These are phyloP conservation scores for Aspergillus ostianus DNA, from an alignment of 495 filamentous ascomycete species.

Conservation along the genomic window DNA sequence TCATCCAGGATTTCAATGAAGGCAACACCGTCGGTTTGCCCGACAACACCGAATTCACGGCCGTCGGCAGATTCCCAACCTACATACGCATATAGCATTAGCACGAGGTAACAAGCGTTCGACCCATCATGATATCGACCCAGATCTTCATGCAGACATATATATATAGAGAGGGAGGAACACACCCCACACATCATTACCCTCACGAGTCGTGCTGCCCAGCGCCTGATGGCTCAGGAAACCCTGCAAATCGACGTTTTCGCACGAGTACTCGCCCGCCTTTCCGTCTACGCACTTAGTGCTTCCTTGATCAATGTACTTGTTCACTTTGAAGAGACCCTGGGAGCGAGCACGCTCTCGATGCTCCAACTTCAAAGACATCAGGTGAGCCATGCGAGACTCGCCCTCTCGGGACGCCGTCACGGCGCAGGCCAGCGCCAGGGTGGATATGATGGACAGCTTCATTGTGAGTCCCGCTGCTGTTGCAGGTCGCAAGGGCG, in stretches of 20 bases:
- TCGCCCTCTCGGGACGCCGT: constrained; percentile 11
- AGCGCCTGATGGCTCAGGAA: constrained; percentile 22
- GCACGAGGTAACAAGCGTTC: no score
- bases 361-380: constrained; percentile 15
- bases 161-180: neutral
- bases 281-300: constrained; percentile 13
- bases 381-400: constrained; percentile 16
- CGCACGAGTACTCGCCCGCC: constrained; percentile 20
- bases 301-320: constrained; percentile 8
- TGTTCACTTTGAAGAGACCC: constrained; percentile 17
- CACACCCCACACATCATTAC: constrained; percentile 23
- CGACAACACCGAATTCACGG: constrained; percentile 22
- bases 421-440: constrained; percentile 11
- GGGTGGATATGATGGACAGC: constrained; percentile 12
- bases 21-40: constrained; percentile 19
- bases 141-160: neutral
- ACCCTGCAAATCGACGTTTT: constrained; percentile 16
- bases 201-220: constrained; percentile 20
- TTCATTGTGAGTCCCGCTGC: constrained; percentile 10
- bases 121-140: no score
- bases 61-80: constrained; percentile 20
- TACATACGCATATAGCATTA: neutral
- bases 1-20: constrained; percentile 17
- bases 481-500: neutral
- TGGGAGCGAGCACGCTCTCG: constrained; percentile 16